Conservation (phyloP, 1,284 basidiomycete species). For the Chondrostereum purpureum region DNA sequence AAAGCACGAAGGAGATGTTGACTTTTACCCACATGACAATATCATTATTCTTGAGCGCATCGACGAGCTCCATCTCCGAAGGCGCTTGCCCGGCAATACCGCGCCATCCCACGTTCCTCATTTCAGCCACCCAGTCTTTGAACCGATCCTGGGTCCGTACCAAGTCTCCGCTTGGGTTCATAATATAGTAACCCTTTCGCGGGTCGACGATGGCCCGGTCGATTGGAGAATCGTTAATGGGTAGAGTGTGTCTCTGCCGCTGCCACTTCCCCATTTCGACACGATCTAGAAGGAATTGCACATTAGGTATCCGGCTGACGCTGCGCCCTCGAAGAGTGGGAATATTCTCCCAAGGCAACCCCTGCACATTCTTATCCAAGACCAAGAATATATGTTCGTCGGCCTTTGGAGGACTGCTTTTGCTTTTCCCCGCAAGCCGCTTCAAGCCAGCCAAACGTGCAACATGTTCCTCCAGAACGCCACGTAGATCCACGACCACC, state of each 20-base stretch:
- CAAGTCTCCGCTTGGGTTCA: constrained; percentile 93
- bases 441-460: constrained; percentile 29
- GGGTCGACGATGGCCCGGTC: constrained; percentile 58
- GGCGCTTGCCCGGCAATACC: constrained; percentile 75
- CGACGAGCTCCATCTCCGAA: constrained; percentile 74
- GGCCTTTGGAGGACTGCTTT: constrained; percentile 21
- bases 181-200: constrained; percentile 72
- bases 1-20: constrained; percentile 3
- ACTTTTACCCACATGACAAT: constrained; percentile 86
- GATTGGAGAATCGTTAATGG: constrained; percentile 16
- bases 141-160: constrained; percentile 81
- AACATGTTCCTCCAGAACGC: constrained; percentile 64
- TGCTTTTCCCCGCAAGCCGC: constrained; percentile 15
- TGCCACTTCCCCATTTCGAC: constrained; percentile 52
- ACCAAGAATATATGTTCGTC: constrained; percentile 83
- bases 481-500: constrained; percentile 69
- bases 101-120: constrained; percentile 74
- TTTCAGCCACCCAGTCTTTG: constrained; percentile 64
- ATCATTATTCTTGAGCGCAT: constrained; percentile 67
- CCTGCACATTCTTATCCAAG: constrained; percentile 86
- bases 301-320: constrained; percentile 85
- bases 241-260: constrained; percentile 11
- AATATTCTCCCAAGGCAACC: constrained; percentile 95
- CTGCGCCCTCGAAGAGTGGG: constrained; percentile 80
- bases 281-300: constrained; percentile 85